Conservation (phyloP, 345 rosid species). For the Capsella bursapastoris region DNA sequence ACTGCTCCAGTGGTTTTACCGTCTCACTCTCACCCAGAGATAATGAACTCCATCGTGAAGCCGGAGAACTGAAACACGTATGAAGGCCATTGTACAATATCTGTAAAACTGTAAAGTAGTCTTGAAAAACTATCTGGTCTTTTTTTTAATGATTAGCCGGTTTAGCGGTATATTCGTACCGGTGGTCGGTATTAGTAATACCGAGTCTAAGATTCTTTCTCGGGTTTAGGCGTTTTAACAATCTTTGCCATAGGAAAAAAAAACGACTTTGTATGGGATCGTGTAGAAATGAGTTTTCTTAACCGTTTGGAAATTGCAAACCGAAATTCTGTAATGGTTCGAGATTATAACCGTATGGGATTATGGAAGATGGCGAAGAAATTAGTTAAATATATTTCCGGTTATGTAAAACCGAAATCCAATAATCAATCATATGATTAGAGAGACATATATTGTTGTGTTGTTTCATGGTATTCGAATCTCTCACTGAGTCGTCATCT, state of each 20-base stretch:
- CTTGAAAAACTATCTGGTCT: background rate
- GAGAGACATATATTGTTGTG: background rate
- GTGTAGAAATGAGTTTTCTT: background rate
- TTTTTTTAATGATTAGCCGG: constrained; percentile 11
- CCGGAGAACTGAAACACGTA: constrained; percentile 61
- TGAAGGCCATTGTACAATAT: constrained; percentile 43
- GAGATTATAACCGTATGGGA: background rate
- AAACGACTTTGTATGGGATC: background rate
- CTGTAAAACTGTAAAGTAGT: constrained; percentile 79
- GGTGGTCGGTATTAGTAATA: constrained; percentile 22
- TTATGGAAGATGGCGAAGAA: background rate
- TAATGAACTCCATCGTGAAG: constrained; percentile 69
- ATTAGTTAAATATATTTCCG: background rate
- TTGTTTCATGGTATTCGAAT: constrained; percentile 4
- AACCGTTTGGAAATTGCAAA: background rate
- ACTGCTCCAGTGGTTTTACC: constrained; percentile 53
- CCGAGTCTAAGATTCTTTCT: constrained; percentile 24
- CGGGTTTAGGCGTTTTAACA: constrained; percentile 25
- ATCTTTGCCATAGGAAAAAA: constrained; percentile 11
- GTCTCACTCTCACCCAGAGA: constrained; percentile 66
- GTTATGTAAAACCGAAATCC: background rate
- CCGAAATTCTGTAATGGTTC: background rate
- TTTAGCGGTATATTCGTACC: constrained; percentile 25
- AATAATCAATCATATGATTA: background rate
- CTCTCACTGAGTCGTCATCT: background rate